A percentile compares a stretch with the other conserved stretches of the same genome.
Evolutionary conservation across 176 grass and related monocot genomes (phyloP).

Genomic region (Cenchrus fungigraminus): DNA sequence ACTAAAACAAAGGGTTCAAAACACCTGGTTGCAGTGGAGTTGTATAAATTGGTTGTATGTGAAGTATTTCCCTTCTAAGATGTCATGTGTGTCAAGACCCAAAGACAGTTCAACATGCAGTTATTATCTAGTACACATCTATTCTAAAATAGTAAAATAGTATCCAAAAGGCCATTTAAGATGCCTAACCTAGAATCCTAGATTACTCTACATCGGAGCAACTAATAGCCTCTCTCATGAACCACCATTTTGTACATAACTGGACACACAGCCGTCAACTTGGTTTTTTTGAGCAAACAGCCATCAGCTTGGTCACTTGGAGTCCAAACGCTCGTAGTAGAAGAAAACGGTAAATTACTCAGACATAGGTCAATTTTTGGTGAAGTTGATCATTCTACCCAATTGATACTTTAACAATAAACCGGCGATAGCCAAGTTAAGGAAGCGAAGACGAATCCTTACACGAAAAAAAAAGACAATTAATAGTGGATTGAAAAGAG

Average conservation of each 20-base stretch:
- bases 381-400: neutral
- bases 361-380: neutral
- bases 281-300: neutral
- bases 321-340: neutral
- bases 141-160: neutral
- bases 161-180: neutral
- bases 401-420: constrained; percentile 6
- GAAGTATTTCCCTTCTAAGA: constrained; percentile 3
- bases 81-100: neutral
- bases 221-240: neutral
- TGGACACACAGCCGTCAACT: neutral
- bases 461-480: neutral
- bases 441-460: neutral
- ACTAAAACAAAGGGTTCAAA: neutral
- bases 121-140: neutral
- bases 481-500: neutral
- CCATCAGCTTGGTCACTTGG: neutral
- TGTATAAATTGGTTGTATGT: neutral
- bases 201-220: neutral
- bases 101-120: neutral
- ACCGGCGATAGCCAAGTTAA: neutral
- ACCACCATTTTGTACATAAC: constrained; percentile 24
- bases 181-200: neutral
- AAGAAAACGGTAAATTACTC: neutral
- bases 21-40: neutral